These are phyloP conservation scores for Sporobolomyces roseus DNA, from an alignment of 768 basidiomycete genomes.

Conservation along the genomic window DNA sequence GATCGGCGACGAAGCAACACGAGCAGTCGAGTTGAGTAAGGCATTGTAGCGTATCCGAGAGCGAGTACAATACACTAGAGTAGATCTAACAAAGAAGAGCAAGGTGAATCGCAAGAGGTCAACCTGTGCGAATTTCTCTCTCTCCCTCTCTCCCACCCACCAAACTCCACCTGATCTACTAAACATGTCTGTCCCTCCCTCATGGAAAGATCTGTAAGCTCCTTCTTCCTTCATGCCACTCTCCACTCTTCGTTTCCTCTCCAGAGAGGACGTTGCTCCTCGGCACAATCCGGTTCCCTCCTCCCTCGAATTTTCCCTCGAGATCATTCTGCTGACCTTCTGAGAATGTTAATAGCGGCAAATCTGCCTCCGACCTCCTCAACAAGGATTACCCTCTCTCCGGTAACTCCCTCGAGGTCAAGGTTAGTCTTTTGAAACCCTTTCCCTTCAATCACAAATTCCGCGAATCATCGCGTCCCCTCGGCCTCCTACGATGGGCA, in stretches of 20 bases:
- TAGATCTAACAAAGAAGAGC: no score
- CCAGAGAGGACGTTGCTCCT: no score
- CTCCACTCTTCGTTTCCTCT: not conserved
- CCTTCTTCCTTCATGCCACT: not conserved
- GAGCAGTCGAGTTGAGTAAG: no score
- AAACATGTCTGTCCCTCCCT: constrained; percentile 32
- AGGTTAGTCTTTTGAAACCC: constrained; percentile 35
- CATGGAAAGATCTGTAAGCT: constrained; percentile 40
- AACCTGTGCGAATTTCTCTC: not conserved
- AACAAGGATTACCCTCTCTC: constrained; percentile 85
- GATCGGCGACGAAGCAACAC: no score
- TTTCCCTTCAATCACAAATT: not conserved
- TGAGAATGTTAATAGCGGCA: constrained; percentile 55
- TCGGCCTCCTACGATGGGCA: no score
- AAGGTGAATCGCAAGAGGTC: no score
- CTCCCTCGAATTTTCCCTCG: not conserved
- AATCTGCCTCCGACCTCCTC: constrained; percentile 92
- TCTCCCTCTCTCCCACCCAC: not conserved
- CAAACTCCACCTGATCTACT: not conserved
- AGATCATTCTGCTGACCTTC: not conserved
- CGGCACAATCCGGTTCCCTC: constrained; percentile 3
- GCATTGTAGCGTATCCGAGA: no score
- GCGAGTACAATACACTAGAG: no score
- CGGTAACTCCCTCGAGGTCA: constrained; percentile 53
- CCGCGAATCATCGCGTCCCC: no score